Conservation (phyloP, 2,329 filamentous ascomycete genomes). For the Zymoseptoria tritici region DNA sequence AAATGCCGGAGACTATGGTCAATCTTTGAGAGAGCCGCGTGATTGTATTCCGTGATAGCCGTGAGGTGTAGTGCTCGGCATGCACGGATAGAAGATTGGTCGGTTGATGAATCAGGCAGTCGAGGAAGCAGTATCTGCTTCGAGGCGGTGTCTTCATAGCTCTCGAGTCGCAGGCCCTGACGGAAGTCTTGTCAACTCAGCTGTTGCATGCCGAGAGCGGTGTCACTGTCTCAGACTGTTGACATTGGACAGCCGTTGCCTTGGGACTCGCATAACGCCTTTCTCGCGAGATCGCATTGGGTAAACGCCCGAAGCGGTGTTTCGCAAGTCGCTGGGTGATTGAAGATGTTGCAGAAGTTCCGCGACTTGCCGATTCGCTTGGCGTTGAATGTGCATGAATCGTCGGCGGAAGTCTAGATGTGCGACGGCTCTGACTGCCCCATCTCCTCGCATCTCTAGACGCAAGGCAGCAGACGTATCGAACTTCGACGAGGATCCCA, state of each 20-base stretch:
- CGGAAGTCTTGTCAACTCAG: too few relatives aligned
- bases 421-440: background rate
- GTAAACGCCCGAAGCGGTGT: background rate
- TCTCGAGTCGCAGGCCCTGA: too few relatives aligned
- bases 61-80: background rate
- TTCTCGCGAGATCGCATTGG: background rate
- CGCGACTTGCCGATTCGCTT: background rate
- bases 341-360: background rate
- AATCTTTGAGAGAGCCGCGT: conserved; percentile 30
- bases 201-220: too few relatives aligned
- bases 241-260: background rate
- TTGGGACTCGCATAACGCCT: background rate
- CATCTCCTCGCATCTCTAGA: background rate
- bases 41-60: conserved; percentile 6
- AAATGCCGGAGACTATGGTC: conserved; percentile 70
- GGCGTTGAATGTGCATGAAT: background rate
- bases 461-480: too few relatives aligned
- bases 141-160: too few relatives aligned
- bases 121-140: too few relatives aligned
- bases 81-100: background rate
- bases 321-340: background rate
- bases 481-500: too few relatives aligned
- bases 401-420: background rate
- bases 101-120: background rate
- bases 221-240: too few relatives aligned